Evolutionary conservation across 106 monocot species (phyloP), one percentile per base, ranked within the genome.

Genomic region (Xerophyta viscosa): DNA sequence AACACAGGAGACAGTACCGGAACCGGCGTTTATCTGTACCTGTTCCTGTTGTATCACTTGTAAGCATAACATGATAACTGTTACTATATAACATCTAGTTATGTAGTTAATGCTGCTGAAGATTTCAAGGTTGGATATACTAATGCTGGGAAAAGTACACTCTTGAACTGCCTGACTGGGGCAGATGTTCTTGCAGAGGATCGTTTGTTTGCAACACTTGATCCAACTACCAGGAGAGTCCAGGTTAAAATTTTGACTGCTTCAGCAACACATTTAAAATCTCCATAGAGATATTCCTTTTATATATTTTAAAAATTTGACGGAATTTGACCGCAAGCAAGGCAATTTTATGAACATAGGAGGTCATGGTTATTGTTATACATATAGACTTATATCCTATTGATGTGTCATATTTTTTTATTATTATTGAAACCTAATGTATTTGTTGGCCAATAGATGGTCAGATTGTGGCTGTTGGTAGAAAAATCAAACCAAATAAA

Each of bases 131-230:
- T 89, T 69, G 96, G 96, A 17, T 96, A 96, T 27, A 96, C 96
- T 43, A 96, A 96, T 79, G 96, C 96, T 78, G 96, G 89, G 29
- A 96, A 96, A 60, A 96, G 96, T 58, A 86, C 96, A 60, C 73
- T 96, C 1, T 71, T 96, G 64, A 96, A 89, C 72, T 75, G 57
- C 25, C 70, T 96, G 52, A 96, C 96, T 44, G 96, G 96, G 64
- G 84, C 96, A 24, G 73, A 78, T 76, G 89, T 96, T 67, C 71
- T 96, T 53, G 96, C 85, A 44, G 89, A 96, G 52, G 76, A 96
- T 64, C 63, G 69, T 41, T 74, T 96, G 53, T 96, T 96, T 89
- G 96, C 96, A 5, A 89, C 96, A 52, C 57, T 96, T 49, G 96
- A 96, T 71, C 96, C 96, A 53, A 96, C 89, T 54, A 96, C 85